Base-by-base conservation (phyloP, 192 early-diverging fungal genomes). In the Dissophora globulifera region DNA sequence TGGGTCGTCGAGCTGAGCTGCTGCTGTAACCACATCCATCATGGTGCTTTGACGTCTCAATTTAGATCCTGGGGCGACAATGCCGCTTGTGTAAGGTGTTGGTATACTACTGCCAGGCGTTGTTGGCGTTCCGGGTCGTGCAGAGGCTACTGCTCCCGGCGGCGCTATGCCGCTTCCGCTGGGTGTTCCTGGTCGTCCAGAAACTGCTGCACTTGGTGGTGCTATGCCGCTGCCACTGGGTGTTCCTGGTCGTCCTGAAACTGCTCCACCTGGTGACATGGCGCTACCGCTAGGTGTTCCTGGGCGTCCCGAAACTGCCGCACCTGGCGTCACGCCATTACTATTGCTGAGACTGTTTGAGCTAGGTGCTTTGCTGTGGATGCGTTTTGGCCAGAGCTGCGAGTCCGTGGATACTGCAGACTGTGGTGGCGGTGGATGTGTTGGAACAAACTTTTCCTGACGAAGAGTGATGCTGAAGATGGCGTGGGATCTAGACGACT, bases 401-500 rank as follows among this genome's bases (percentile, higher is more conserved):
- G 66, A 40, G 33, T 62, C 61, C 19, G 68, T 53, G 13, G 74
- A 30, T 19, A 52, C 33, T 26, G 50, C 15, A 15, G 57, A 61
- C 20, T 40, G 51, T 35, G 67, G 38, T 58, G 52, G 69, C 22
- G 47, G 52, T 23, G 71, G 67, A 11, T 69, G 63, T 7, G 74
- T 58, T 22, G 81, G 75, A 0, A 80, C 64, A 47, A 84, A 89
- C 60, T 83, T 85, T 48, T 92, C 84, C 72, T 99, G 98, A 19
- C 84, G 79, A 46, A 99, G 84, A 5, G 91, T 92, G 7, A 99
- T 89, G 0, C 92, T 91, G 81, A 97, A 99, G 43, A 99, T 98
- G 42, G 97, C 98, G 79, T 99, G 98, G 27, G 95, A 96, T 47
- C 96, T 83, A 22, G 95, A 96, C 2, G 95, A 96, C 49, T 92